Evolutionary conservation across 306 rosid species (phyloP).

Genomic region (cucumber (Cucumis sativus)): DNA sequence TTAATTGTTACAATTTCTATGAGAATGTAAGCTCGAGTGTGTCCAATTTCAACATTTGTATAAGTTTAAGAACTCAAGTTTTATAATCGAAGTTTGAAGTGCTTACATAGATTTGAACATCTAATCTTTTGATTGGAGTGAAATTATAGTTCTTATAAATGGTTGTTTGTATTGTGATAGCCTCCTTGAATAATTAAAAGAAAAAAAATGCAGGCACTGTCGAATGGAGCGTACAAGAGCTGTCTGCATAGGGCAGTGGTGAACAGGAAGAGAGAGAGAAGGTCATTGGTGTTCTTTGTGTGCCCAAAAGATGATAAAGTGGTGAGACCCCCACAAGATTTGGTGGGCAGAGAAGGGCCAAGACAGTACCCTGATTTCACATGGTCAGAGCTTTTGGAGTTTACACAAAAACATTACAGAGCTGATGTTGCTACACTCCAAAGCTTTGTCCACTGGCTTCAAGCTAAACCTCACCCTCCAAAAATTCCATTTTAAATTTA

Average conservation of each 20-base stretch:
- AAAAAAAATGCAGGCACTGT: slow-evolving; percentile 22
- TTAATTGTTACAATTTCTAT: no score
- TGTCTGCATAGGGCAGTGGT: slow-evolving; percentile 54
- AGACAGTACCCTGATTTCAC: slow-evolving; percentile 56
- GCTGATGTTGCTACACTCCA: slow-evolving; percentile 43
- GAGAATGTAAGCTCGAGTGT: no score
- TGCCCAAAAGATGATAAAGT: slow-evolving; percentile 34
- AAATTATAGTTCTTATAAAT: no score
- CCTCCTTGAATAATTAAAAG: background rate
- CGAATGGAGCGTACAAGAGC: slow-evolving; percentile 50
- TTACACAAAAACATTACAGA: slow-evolving; percentile 39
- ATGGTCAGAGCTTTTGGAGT: slow-evolving; percentile 39
- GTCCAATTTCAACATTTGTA: no score
- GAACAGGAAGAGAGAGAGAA: slow-evolving; percentile 28
- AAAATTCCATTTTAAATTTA: background rate
- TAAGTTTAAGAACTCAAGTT: no score
- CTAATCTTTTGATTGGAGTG: no score
- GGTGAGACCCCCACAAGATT: slow-evolving; percentile 35
- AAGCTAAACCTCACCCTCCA: background rate
- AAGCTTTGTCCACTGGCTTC: slow-evolving; percentile 32
- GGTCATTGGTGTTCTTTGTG: slow-evolving; percentile 37
- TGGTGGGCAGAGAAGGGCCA: slow-evolving; percentile 21
- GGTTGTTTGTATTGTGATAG: no score
- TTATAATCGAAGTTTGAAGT: no score
- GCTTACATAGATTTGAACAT: no score